Percentiles rank a stretch among this genome's conserved stretches.
phyloP scores from a whole-genome alignment of 2,329 filamentous ascomycete species.

The Colletotrichum lentis region DNA sequence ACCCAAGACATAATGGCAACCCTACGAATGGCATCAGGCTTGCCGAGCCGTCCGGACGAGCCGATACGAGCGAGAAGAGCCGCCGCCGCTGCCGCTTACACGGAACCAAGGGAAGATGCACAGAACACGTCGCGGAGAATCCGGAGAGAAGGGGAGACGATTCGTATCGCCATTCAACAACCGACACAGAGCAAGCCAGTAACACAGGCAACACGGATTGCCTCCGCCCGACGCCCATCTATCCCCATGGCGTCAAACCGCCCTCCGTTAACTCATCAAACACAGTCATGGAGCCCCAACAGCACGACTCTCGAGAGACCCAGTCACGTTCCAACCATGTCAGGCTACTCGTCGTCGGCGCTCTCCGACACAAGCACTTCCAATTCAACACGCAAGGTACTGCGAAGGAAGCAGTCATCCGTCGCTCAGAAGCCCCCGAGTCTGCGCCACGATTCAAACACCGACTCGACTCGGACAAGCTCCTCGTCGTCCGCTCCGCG shows the following conservation, averaged over 20 bases:
- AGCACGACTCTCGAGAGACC: conserved; percentile 47
- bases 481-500: conserved; percentile 56
- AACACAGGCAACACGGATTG: conserved; percentile 51
- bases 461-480: conserved; percentile 50
- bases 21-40: conserved; percentile 51
- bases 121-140: conserved; percentile 20
- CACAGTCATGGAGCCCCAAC: conserved; percentile 53
- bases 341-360: conserved; percentile 48
- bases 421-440: conserved; percentile 51
- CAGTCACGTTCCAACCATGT: conserved; percentile 46
- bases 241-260: conserved; percentile 42
- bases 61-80: conserved; percentile 45
- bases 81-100: conserved; percentile 32
- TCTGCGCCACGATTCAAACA: conserved; percentile 47
- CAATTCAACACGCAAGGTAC: conserved; percentile 52
- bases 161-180: conserved; percentile 22
- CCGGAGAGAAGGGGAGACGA: conserved; percentile 31
- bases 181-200: conserved; percentile 41
- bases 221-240: conserved; percentile 44
- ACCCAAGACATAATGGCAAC: conserved; percentile 54
- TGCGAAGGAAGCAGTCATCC: conserved; percentile 61
- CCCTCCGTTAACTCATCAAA: conserved; percentile 53
- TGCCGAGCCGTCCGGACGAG: conserved; percentile 52
- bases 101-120: conserved; percentile 30
- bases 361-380: conserved; percentile 47